Evolutionary conservation across 345 rosid species (phyloP), one percentile per base, ranked within the genome.

Genomic region (Diplotaxis tenuifolia): DNA sequence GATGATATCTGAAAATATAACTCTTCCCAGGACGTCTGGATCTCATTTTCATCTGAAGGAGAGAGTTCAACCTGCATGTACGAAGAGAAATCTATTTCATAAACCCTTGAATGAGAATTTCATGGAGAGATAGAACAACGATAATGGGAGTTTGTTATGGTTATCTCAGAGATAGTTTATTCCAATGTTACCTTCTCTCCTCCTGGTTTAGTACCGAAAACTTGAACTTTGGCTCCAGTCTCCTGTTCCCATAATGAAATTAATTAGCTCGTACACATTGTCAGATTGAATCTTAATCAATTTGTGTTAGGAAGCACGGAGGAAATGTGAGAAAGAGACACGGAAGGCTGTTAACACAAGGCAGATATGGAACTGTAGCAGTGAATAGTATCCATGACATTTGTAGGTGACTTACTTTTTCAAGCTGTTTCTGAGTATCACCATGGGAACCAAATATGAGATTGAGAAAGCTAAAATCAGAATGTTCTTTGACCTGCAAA

Each of bases 381-480:
- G 68, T n/a, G 1, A 58, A 42, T 55, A 42, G 66, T 28, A 65
- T 36, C 22, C 15, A 45, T 55, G 23, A 47, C 18, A 67, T 32
- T 25, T 62, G 52, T 66, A 52, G 32, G 59, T 61, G 57, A 52
- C 80, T 70, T 82, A 88, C 97, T 88, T 86, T 95, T 77, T 92
- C 96, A 32, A 95, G 78, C 62, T 83, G 85, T 75, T 86, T 90
- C 82, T 67, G 87, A 77, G 92, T 89, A 70, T 88, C 97, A 72
- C 87, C 85, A 76, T 85, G 92, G 68, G 89, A 87, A 76, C 99
- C 93, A 78, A 86, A 85, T 73, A 95, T 86, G 61, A 90, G 85
- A 65, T 86, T 83, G 65, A 88, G 62, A 77, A 90, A 90, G 83
- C 88, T 90, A 79, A 80, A 83, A 70, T 86, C 90, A 72, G 87